Evolutionary conservation across 352 stramenopile genomes (phyloP).

Genomic region (Phytophthora tentaculata): DNA sequence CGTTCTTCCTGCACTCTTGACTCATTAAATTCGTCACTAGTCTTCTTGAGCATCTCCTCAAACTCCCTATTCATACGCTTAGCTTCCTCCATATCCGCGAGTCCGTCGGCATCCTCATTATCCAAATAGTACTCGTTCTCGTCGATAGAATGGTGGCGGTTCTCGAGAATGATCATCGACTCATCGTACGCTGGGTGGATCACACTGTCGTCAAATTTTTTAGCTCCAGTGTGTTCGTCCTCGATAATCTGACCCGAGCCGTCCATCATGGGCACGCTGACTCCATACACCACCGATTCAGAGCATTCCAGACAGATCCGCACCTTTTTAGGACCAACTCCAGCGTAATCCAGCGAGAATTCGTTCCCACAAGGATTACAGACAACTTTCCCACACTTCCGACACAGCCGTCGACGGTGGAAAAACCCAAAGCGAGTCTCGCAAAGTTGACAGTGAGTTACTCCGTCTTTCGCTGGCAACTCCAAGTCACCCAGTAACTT

Average conservation of each 20-base stretch:
- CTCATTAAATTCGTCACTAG: constrained; percentile 14
- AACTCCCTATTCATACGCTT: constrained; percentile 76
- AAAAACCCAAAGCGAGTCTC: constrained; percentile 65
- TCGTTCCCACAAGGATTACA: constrained; percentile 61
- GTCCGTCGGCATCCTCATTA: constrained; percentile 53
- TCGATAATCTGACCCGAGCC: constrained; percentile 4
- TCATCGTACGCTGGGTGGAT: constrained; percentile 55
- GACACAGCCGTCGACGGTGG: constrained; percentile 66
- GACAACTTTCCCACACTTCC: constrained; percentile 79
- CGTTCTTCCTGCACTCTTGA: constrained; percentile 5
- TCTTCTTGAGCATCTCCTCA: constrained; percentile 51
- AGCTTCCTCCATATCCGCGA: constrained; percentile 68
- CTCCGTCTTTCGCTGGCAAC: constrained; percentile 54
- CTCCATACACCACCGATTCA: constrained; percentile 47
- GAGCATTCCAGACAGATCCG: constrained; percentile 73
- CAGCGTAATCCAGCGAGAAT: constrained; percentile 60
- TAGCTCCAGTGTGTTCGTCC: constrained; percentile 13
- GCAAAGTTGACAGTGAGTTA: constrained; percentile 59
- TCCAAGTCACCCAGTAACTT: constrained; percentile 68
- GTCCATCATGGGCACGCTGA: constrained; percentile 32
- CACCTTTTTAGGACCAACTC: constrained; percentile 62
- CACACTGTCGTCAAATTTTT: constrained; percentile 24
- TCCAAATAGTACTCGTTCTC: constrained; percentile 66
- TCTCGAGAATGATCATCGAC: constrained; percentile 38
- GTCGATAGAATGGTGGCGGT: constrained; percentile 48